Evolutionary conservation across 148 eudicot genomes (phyloP), one percentile per base, ranked within the genome.

Genomic region (Diospyros kaki): DNA sequence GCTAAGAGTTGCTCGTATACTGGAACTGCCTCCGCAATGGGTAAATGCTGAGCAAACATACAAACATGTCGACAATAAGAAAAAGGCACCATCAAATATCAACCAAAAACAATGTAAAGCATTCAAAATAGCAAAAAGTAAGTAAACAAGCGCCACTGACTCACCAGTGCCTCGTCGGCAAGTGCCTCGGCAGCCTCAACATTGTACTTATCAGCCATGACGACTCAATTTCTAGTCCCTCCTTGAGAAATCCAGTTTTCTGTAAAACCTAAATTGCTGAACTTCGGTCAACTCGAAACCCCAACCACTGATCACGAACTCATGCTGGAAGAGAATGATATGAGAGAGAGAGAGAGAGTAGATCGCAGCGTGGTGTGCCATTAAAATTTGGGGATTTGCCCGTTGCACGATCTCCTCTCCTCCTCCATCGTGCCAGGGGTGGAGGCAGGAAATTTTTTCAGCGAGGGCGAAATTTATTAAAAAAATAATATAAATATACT

Each of bases 141-240:
- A 42, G n/a, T 1, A 5, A 72, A 48, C 52, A 15, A 70, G 67
- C 80, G 52, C 75, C 28, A 0, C 28, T 28, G 28, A 28, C 28
- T 28, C 28, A 94, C 98, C 97, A 78, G 73, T 58, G 97, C 98
- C 68, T 92, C 94, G 50, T 85, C 89, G 5, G 98, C 97, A 68
- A 89, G 87, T 80, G 77, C 75, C 77, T 92, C 98, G 54, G 98
- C 97, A 72, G 98, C 92, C 82, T 92, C 96, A 52, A 87, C 84
- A 66, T 81, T 87, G 78, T 89, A 92, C 58, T 88, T 88, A 55
- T 87, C 86, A 1, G 78, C 80, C 90, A 87, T 87, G 53, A 61
- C 10, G 53, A 2, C 68, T 38, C 41, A 60, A 7, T 71, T 71
- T 38, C 70, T 41, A 14, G 54, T 56, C 17, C 28, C 58, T 64